Evolutionary conservation across 139 green algal species (phyloP).

Genomic region (Pleodorina starrii): DNA sequence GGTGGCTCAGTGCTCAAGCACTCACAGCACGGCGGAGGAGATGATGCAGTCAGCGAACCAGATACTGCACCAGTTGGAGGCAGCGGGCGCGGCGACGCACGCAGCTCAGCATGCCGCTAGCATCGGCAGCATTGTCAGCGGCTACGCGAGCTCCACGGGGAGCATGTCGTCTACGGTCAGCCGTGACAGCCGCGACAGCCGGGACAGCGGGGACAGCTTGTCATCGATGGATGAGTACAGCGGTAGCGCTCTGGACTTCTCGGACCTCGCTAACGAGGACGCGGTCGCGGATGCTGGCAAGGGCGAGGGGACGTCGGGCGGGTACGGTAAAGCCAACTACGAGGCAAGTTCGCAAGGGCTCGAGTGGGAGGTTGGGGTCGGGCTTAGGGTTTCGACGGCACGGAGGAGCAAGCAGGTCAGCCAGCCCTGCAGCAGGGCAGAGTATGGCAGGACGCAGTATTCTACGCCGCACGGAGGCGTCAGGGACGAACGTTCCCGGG

Average conservation of each 20-base stretch:
- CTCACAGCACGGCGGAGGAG: conserved; percentile 12
- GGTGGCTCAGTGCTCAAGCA: conserved; percentile 19
- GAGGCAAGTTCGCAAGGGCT: conserved; percentile 3
- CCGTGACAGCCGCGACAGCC: too few relatives aligned
- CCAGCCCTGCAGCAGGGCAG: too few relatives aligned
- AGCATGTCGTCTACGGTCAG: not conserved
- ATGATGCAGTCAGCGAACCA: conserved; percentile 48
- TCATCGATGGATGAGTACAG: conserved; percentile 47
- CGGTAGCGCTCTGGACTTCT: conserved; percentile 38
- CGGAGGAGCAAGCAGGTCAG: too few relatives aligned
- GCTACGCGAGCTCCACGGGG: conserved; percentile 26
- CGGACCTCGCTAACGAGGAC: conserved; percentile 33
- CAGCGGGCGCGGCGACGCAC: conserved; percentile 18
- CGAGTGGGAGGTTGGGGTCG: too few relatives aligned
- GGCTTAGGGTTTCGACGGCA: too few relatives aligned
- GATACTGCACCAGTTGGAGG: conserved; percentile 40
- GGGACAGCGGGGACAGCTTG: not conserved
- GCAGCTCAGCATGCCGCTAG: not conserved
- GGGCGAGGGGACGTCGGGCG: conserved; percentile 1
- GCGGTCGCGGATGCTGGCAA: not conserved
- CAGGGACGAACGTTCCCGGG: too few relatives aligned
- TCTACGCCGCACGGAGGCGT: too few relatives aligned
- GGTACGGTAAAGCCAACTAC: conserved; percentile 46
- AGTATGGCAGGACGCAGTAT: too few relatives aligned
- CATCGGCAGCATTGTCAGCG: conserved; percentile 30